These are phyloP conservation scores for Balakata baccata DNA, from an alignment of 345 rosid genomes.

Conservation along the genomic window DNA sequence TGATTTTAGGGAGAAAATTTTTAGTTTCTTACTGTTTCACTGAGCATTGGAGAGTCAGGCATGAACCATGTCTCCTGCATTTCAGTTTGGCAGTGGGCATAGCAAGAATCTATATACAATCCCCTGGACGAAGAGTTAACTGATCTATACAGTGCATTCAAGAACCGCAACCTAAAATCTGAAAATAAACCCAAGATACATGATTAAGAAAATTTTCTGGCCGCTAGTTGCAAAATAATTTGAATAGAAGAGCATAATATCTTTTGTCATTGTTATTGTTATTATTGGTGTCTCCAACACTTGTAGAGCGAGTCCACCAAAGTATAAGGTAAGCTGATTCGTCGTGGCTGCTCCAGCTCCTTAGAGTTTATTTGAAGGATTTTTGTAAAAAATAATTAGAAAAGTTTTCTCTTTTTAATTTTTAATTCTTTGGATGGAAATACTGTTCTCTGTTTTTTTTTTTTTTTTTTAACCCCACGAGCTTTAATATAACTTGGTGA, in stretches of 20 bases:
- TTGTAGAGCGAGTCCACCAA: no score
- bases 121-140: constrained; percentile 64
- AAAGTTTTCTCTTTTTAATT: neutral
- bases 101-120: constrained; percentile 77
- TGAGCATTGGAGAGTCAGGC: constrained; percentile 60
- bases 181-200: constrained; percentile 16
- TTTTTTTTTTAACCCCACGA: no score
- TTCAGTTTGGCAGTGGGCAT: constrained; percentile 82
- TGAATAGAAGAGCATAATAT: no score
- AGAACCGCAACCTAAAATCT: constrained; percentile 72
- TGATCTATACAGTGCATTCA: constrained; percentile 47
- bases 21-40: constrained; percentile 40
- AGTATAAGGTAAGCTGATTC: neutral
- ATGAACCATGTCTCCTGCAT: constrained; percentile 72
- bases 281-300: no score
- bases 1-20: neutral
- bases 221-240: neutral
- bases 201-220: neutral
- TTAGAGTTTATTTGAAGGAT: neutral
- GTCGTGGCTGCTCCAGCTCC: neutral
- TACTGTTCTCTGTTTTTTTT: neutral
- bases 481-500: constrained; percentile 52
- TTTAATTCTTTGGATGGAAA: neutral
- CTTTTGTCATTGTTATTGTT: no score
- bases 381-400: no score